Conservation (phyloP, 768 basidiomycete genomes). For the Mycena crocata region DNA sequence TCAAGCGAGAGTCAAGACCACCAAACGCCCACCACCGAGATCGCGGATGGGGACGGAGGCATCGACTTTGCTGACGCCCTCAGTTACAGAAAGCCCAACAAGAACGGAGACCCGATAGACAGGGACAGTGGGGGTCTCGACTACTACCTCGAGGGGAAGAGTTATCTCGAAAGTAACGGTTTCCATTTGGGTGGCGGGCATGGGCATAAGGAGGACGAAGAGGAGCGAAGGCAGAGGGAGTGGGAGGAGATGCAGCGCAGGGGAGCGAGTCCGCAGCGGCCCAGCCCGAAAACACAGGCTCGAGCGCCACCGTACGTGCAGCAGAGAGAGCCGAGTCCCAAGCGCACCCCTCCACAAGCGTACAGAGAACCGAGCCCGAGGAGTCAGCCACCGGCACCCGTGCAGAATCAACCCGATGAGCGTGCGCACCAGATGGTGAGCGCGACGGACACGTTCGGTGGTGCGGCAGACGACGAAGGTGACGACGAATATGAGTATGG, state of each 20-base stretch:
- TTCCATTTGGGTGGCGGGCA: neutral
- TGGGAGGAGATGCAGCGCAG: conserved; percentile 33
- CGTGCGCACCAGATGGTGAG: conserved; percentile 42
- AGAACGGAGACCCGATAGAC: too few species aligned
- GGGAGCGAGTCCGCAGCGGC: neutral
- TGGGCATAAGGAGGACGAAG: neutral
- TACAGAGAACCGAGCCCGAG: neutral
- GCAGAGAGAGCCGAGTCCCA: too few species aligned
- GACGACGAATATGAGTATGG: conserved; percentile 37
- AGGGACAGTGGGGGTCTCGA: conserved; percentile 9
- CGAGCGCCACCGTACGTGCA: neutral
- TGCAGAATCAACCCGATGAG: conserved; percentile 26
- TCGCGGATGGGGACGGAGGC: conserved; percentile 21
- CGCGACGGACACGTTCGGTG: conserved; percentile 52
- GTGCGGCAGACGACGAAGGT: conserved; percentile 12
- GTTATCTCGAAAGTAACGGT: conserved; percentile 30
- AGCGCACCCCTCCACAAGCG: too few species aligned
- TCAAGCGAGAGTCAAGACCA: conserved; percentile 49
- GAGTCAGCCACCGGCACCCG: neutral
- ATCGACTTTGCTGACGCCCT: too few species aligned
- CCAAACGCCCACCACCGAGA: conserved; percentile 53
- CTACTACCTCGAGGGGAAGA: conserved; percentile 29
- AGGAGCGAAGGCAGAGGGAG: neutral
- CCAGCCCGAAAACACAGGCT: neutral
- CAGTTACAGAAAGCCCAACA: too few species aligned